A percentile compares a stretch with the other conserved stretches of the same genome.
Conservation (phyloP, 148 eudicot genomes). For the Amaranthus palmeri region DNA sequence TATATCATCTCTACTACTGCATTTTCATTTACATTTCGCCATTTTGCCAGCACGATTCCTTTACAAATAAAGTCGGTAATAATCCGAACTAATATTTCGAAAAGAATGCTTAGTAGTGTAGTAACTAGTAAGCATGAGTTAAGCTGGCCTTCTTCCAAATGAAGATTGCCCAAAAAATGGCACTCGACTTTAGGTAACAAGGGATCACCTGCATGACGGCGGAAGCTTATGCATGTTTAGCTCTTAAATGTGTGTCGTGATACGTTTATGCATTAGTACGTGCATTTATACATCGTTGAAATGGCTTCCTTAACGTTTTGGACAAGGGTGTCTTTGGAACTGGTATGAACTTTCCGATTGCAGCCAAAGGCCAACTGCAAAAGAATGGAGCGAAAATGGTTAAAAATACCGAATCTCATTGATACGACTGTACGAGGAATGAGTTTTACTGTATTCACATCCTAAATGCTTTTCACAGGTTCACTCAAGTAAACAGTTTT, state of each 20-base stretch:
- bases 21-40: slow-evolving; percentile 19
- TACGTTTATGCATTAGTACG: slow-evolving; percentile 27
- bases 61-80: slow-evolving; percentile 19
- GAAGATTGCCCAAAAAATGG: slow-evolving; percentile 1
- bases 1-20: slow-evolving; percentile 4
- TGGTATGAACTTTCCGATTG: slow-evolving; percentile 68
- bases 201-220: slow-evolving; percentile 16
- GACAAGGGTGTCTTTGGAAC: slow-evolving; percentile 78
- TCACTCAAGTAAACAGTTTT: too few species aligned
- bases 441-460: too few species aligned
- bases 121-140: slow-evolving; percentile 5
- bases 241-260: slow-evolving; percentile 9
- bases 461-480: too few species aligned
- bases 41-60: slow-evolving; percentile 4
- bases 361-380: slow-evolving; percentile 89
- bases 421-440: not conserved
- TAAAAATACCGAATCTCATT: slow-evolving; percentile 7
- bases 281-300: slow-evolving; percentile 43
- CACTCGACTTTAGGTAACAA: slow-evolving; percentile 17
- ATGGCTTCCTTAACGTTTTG: slow-evolving; percentile 51
- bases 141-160: slow-evolving; percentile 10
- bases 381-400: not conserved
- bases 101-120: slow-evolving; percentile 8
- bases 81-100: not conserved
- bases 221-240: slow-evolving; percentile 17